Evolutionary conservation across 208 protist genomes (phyloP).

Genomic region (Leishmania martiniquensis): DNA sequence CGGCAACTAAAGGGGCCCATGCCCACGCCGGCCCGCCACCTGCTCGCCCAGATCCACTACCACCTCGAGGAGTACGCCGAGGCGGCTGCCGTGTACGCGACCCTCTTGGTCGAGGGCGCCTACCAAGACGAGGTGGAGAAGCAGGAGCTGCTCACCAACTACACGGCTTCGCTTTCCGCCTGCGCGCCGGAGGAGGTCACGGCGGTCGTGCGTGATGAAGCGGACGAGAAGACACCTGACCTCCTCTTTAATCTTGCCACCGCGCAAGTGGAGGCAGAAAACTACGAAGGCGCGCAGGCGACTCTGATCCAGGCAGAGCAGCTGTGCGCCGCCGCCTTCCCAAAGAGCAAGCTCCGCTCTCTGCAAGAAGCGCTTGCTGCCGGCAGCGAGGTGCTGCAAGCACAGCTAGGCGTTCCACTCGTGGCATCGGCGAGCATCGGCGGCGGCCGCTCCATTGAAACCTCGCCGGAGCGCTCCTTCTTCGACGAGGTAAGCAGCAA

Average conservation of each 20-base stretch:
- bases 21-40: constrained; percentile 59
- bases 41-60: constrained; percentile 86
- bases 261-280: constrained; percentile 63
- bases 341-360: constrained; percentile 45
- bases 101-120: constrained; percentile 41
- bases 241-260: constrained; percentile 82
- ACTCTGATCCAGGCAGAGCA: constrained; percentile 72
- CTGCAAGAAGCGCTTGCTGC: constrained; percentile 58
- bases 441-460: neutral
- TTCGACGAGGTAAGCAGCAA: constrained; percentile 79
- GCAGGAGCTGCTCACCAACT: constrained; percentile 78
- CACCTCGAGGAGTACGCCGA: constrained; percentile 76
- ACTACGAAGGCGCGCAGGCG: constrained; percentile 52
- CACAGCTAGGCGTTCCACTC: constrained; percentile 28
- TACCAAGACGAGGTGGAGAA: constrained; percentile 80
- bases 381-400: constrained; percentile 27
- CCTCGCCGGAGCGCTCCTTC: constrained; percentile 62
- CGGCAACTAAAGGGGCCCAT: neutral
- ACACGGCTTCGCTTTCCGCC: constrained; percentile 58
- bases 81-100: constrained; percentile 70
- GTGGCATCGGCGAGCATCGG: constrained; percentile 4
- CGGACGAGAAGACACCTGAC: constrained; percentile 71
- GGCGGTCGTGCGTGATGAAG: constrained; percentile 36
- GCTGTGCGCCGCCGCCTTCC: constrained; percentile 50
- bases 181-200: constrained; percentile 48